phyloP scores from a whole-genome alignment of 1,284 basidiomycete genomes.

The Ceratobasidium sp. region DNA sequence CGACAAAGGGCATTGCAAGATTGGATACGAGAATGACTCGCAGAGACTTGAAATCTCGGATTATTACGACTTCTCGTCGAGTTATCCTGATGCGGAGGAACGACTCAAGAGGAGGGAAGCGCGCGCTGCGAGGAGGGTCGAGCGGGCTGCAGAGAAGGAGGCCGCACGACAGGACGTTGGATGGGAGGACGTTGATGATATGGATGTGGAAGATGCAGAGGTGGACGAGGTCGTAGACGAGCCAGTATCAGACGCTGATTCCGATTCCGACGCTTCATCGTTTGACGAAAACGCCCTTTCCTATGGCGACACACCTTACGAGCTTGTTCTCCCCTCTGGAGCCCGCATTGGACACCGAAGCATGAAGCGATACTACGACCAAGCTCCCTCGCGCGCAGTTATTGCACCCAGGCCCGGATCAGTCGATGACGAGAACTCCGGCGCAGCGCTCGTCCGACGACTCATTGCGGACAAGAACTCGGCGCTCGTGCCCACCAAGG shows the following conservation, averaged over 20 bases:
- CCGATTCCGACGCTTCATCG: constrained; percentile 54
- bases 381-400: constrained; percentile 58
- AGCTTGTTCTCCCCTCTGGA: constrained; percentile 95
- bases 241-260: constrained; percentile 56
- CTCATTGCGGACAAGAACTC: constrained; percentile 83
- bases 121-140: constrained; percentile 50
- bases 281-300: constrained; percentile 63
- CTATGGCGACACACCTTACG: constrained; percentile 81
- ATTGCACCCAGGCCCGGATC: constrained; percentile 51
- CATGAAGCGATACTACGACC: constrained; percentile 88
- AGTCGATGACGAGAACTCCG: constrained; percentile 67
- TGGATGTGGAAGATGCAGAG: constrained; percentile 47
- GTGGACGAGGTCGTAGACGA: constrained; percentile 47
- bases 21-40: constrained; percentile 85
- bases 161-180: constrained; percentile 59
- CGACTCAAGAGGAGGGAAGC: constrained; percentile 53
- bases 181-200: constrained; percentile 66
- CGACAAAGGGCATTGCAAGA: constrained; percentile 95
- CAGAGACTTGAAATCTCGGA: constrained; percentile 92
- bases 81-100: constrained; percentile 71
- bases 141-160: constrained; percentile 53
- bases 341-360: constrained; percentile 91
- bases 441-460: constrained; percentile 76
- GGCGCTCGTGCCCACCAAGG: constrained; percentile 83
- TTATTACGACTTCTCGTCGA: constrained; percentile 90